Conservation (phyloP, 2,329 filamentous ascomycete species). For the Aspergillus sp. region DNA sequence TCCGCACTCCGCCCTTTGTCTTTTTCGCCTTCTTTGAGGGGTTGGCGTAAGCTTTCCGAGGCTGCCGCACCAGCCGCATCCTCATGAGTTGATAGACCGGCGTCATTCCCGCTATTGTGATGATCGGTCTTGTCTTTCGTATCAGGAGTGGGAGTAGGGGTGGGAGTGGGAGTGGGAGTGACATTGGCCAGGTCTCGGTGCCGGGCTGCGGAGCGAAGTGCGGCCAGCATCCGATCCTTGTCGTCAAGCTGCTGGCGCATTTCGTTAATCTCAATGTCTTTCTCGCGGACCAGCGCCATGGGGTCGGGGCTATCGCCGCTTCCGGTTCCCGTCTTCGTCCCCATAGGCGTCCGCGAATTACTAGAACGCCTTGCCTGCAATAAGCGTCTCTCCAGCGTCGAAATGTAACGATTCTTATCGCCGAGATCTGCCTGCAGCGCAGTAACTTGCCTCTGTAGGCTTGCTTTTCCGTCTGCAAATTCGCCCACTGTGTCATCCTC, state of each 20-base stretch:
- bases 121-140: slow-evolving; percentile 19
- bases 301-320: slow-evolving; percentile 73
- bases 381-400: slow-evolving; percentile 82
- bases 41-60: slow-evolving; percentile 19
- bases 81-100: slow-evolving; percentile 16
- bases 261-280: slow-evolving; percentile 85
- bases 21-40: slow-evolving; percentile 23
- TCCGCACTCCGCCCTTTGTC: slow-evolving; percentile 61
- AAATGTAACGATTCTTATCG: slow-evolving; percentile 97
- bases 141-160: slow-evolving; percentile 26
- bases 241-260: slow-evolving; percentile 84
- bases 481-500: slow-evolving; percentile 68
- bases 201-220: slow-evolving; percentile 72
- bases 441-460: slow-evolving; percentile 71
- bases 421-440: slow-evolving; percentile 88
- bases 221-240: slow-evolving; percentile 86
- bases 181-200: slow-evolving; percentile 74
- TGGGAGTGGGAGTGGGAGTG: slow-evolving; percentile 26
- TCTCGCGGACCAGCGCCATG: slow-evolving; percentile 66
- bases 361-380: slow-evolving; percentile 84
- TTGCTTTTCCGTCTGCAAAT: slow-evolving; percentile 77
- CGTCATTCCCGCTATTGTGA: slow-evolving; percentile 22
- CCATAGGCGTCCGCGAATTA: slow-evolving; percentile 74
- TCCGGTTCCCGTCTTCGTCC: slow-evolving; percentile 55
- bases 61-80: slow-evolving; percentile 6